Conservation (phyloP, 2,329 filamentous ascomycete species). For the Leptographium radiaticola region DNA sequence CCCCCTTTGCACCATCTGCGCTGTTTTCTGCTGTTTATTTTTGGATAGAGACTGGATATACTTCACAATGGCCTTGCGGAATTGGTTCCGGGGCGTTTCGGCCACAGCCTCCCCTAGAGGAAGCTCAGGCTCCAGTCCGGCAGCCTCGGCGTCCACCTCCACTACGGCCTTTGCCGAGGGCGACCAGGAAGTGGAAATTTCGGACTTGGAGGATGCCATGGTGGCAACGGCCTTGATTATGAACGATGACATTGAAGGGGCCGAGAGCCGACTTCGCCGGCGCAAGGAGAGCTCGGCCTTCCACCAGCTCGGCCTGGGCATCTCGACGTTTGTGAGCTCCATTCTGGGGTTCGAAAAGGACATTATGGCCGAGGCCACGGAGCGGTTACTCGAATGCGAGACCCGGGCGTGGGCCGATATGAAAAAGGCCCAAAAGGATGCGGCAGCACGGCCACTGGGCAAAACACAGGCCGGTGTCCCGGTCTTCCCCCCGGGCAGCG, state of each 20-base stretch:
- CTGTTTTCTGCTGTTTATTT: not conserved
- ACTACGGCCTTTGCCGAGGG: constrained; percentile 8
- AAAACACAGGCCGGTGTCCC: constrained; percentile 20
- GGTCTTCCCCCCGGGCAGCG: constrained; percentile 71
- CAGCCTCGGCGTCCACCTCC: constrained; percentile 16
- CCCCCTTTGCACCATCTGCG: not conserved
- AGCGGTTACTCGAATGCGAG: constrained; percentile 63
- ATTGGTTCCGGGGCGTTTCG: constrained; percentile 37
- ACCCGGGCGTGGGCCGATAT: constrained; percentile 62
- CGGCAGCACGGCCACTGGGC: not conserved
- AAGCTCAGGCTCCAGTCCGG: constrained; percentile 19
- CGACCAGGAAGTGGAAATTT: constrained; percentile 27
- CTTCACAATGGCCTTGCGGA: constrained; percentile 23
- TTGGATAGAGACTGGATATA: not conserved
- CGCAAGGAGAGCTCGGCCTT: constrained; percentile 69
- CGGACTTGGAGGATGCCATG: constrained; percentile 47
- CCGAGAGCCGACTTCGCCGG: constrained; percentile 62
- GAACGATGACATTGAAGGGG: constrained; percentile 80
- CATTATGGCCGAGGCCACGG: constrained; percentile 70
- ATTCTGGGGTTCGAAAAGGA: constrained; percentile 87
- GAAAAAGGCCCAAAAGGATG: constrained; percentile 56
- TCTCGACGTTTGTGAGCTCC: constrained; percentile 74
- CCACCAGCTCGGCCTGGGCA: constrained; percentile 69
- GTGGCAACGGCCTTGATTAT: constrained; percentile 60
- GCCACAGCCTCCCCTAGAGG: constrained; percentile 12